Evolutionary conservation across 164 flowering plant species (phyloP), one percentile per base, ranked within the genome.

Genomic region (Nelumbo lutea): DNA sequence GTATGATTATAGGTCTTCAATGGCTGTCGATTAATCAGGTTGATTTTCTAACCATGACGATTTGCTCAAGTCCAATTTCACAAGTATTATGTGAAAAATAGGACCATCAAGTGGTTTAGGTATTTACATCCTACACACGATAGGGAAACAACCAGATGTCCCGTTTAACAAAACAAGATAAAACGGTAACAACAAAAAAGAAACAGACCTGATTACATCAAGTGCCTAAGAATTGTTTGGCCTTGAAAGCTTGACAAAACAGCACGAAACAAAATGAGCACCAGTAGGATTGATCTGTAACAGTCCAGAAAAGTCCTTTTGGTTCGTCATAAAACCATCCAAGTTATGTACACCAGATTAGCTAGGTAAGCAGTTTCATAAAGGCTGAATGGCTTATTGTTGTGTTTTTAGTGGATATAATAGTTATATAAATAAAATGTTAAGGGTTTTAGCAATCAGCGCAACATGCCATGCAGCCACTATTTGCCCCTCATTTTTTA

Each of bases 281-380:
- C 38, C 53, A 51, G 45, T 8, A 9, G 47, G 10, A 59, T 68
- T 67, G 83, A 68, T 74, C 66, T 4, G 75, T 70, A 67, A 79
- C 72, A 59, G 77, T 70, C 65, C 74, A 77, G 66, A 83, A 82
- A 15, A 62, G 42, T 8, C 82, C 79, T 70, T 79, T 83, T 9
- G 63, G 50, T 68, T 80, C 83, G 73, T 85, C 89, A 68, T 82
- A 83, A 27, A 85, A 73, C 86, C 86, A 83, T 67, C 89, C 9
- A 47, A 60, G n/a, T 39, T 43, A 57, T 7, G 38, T 13, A 56
- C 4, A 39, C 53, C 1, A 13, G 48, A 27, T 27, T 27, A 0
- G 27, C 27, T 27, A 27, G 27, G 27, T 27, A 27, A 27, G 27
- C 27, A 27, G 27, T 27, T 27, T 27, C 27, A 27, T 27, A 27